Percentiles rank a stretch among this genome's conserved stretches.
These are phyloP conservation scores for Aspergillus versicolor DNA, from an alignment of 2,329 filamentous ascomycete species.

Conservation along the genomic window DNA sequence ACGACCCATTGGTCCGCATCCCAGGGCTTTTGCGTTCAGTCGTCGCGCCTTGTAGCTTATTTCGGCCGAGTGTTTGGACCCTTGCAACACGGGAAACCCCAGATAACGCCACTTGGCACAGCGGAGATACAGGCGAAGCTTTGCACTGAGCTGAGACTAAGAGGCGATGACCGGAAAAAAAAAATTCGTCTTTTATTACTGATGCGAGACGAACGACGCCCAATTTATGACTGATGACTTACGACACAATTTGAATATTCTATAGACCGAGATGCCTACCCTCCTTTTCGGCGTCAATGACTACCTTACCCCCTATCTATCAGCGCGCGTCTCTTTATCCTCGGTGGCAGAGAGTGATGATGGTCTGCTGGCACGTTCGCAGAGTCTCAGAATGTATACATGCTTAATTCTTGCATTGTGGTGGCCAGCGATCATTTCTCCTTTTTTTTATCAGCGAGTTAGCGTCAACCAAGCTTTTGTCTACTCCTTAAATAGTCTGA, in stretches of 20 bases:
- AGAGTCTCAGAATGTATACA: constrained; percentile 10
- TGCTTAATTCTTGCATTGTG: constrained; percentile 6
- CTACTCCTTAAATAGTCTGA: not conserved
- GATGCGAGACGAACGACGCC: not conserved
- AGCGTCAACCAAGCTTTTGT: not conserved
- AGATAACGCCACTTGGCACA: not conserved
- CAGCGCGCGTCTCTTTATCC: not conserved
- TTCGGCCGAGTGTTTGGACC: not conserved
- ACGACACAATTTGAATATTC: constrained; percentile 25
- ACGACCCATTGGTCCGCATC: constrained; percentile 17
- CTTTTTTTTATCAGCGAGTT: not conserved
- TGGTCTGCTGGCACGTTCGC: constrained; percentile 7
- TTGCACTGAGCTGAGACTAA: not conserved
- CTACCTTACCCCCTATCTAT: not conserved
- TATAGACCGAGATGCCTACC: constrained; percentile 21
- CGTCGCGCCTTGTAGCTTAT: constrained; percentile 10
- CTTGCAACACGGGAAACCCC: not conserved
- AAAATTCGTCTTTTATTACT: not conserved
- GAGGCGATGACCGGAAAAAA: not conserved
- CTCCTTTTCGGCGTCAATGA: constrained; percentile 1
- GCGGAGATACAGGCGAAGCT: not conserved
- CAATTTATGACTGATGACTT: constrained; percentile 28
- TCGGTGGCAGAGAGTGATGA: constrained; percentile 2
- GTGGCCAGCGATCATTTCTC: constrained; percentile 10
- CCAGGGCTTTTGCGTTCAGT: constrained; percentile 28